Evolutionary conservation across 192 early-diverging fungal species (phyloP), one percentile per base, ranked within the genome.

Genomic region (Gamsiella multidivaricata): DNA sequence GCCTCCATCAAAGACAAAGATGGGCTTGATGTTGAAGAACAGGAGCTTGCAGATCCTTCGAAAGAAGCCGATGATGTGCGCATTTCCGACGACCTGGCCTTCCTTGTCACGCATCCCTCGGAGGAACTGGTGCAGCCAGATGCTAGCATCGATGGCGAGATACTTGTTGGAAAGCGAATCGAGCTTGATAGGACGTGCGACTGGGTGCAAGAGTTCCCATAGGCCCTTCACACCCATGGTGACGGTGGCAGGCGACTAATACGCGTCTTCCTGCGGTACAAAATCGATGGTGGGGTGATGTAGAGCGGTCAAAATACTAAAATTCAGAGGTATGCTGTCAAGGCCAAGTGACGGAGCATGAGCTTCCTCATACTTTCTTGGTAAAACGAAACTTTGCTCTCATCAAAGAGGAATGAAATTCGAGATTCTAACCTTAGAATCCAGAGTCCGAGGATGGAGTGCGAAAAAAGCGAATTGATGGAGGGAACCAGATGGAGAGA

Each of bases 1-100:
- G 3, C 85, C 91, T 10, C 98, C 98, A 79, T 99, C 98, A 87
- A 96, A 99, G 5, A 99, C 96, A 89, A 98, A 98, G 11, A 99
- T 91, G 11, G 98, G 98, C 46, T 84, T 87, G 31, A 99, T 91
- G 22, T 92, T 93, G 67, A 88, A 92, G 75, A 90, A 95, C 20
- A 99, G 78, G 3, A 99, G 86, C 82, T 98, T 98, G 75, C 94
- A 96, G 32, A 98, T 91, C 32, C 98, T 85, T 6, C 94, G 85
- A 67, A 96, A 96, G 84, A 98, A 98, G 6, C 98, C 98, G 17
- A 96, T 72, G 6, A 98, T 83, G 69, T 98, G 96, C 0, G 94
- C 95, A 63, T 93, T 91, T 23, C 83, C 82, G 22, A 98, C 41
- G 20, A 85, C 85, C 62, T 96, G 88, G 3, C 98, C 98, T 25